Conservation (phyloP, 305 asterid species). For the Fraxinus floribunda region DNA sequence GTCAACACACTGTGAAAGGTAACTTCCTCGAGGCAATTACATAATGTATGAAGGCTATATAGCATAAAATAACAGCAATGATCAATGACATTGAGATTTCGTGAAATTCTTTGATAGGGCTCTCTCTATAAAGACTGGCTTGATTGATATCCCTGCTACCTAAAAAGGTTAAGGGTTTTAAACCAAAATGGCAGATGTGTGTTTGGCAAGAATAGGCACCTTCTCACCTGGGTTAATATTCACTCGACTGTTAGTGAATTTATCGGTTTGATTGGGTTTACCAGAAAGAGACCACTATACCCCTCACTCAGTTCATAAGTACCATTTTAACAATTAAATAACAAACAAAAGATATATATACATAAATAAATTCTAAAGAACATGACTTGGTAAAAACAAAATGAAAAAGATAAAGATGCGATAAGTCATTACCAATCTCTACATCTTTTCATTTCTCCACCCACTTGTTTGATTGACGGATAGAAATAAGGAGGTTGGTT, state of each 20-base stretch:
- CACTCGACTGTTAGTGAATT: background rate
- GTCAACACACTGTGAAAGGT: conserved; percentile 10
- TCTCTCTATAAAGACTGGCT: background rate
- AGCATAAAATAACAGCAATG: background rate
- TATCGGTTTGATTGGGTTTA: background rate
- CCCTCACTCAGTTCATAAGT: background rate
- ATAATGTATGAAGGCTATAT: conserved; percentile 1
- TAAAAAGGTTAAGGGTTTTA: background rate
- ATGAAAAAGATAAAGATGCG: background rate
- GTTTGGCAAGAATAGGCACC: background rate
- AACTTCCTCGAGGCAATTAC: conserved; percentile 2
- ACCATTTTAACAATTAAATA: background rate
- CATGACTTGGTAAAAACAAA: background rate
- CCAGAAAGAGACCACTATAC: background rate
- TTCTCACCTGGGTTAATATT: background rate
- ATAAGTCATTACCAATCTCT: conserved; percentile 4
- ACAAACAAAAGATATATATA: background rate
- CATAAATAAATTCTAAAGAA: background rate
- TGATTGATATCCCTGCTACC: background rate
- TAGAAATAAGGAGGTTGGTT: background rate
- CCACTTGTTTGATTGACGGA: background rate
- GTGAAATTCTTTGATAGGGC: background rate
- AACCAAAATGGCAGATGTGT: background rate
- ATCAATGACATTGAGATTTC: conserved; percentile 9
- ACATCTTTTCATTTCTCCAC: conserved; percentile 8